Evolutionary conservation across 768 basidiomycete species (phyloP).

Genomic region (Hysterangium stoloniferum): DNA sequence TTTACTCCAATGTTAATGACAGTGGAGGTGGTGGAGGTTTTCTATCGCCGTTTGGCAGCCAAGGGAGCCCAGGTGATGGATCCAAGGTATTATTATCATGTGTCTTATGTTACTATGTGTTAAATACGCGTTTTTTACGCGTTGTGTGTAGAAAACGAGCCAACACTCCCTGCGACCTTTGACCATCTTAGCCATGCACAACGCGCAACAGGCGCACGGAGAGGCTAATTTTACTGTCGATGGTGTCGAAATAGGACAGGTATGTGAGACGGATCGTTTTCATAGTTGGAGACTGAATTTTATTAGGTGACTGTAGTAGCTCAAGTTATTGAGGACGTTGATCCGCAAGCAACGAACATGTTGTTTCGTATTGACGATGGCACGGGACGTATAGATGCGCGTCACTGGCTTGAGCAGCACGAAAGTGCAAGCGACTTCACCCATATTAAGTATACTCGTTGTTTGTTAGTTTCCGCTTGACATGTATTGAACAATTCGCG

Average conservation of each 20-base stretch:
- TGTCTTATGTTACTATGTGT: background rate
- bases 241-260: conserved; percentile 74
- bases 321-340: conserved; percentile 53
- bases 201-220: conserved; percentile 74
- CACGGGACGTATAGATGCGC: conserved; percentile 67
- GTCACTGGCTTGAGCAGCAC: conserved; percentile 73
- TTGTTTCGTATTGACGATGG: conserved; percentile 83
- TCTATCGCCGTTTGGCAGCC: conserved; percentile 5
- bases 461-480: background rate
- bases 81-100: conserved; percentile 4
- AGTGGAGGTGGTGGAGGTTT: conserved; percentile 8
- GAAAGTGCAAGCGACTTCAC: conserved; percentile 29
- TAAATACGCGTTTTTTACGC: background rate
- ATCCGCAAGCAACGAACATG: conserved; percentile 70
- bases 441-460: conserved; percentile 24
- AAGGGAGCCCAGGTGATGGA: conserved; percentile 8
- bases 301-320: conserved; percentile 66
- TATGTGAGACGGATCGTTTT: conserved; percentile 24
- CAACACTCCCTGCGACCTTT: conserved; percentile 57
- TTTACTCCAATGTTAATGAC: conserved; percentile 1
- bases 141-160: background rate
- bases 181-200: conserved; percentile 65
- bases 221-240: conserved; percentile 89
- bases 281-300: conserved; percentile 20
- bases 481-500: background rate